Evolutionary conservation across 2,329 filamentous ascomycete species (phyloP), one percentile per base, ranked within the genome.

Genomic region (Xylaria multiplex): DNA sequence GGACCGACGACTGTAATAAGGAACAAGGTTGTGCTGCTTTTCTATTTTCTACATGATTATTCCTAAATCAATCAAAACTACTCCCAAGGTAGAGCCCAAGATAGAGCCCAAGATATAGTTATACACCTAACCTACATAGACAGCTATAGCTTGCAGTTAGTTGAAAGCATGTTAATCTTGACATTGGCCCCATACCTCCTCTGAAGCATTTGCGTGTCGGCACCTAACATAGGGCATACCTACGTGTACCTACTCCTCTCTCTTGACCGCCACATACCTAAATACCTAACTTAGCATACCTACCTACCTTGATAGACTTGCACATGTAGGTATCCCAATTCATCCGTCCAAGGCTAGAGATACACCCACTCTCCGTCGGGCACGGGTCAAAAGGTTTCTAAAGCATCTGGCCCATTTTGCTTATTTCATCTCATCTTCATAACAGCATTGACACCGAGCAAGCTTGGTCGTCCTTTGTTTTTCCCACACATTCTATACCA

Each of bases 81-180:
- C 27, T 5, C 5, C 19, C 19, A 19, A 19, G 19, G 19, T 19
- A 19, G 19, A 19, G 19, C 19, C 19, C 19, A 19, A 19, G 19
- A 19, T 19, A 19, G 19, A 19, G 5, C 27, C 27, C 27, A 27
- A 27, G 27, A 5, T 27, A 27, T 3, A 27, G 27, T 27, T 27
- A 27, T 5, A 5, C 5, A 27, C 27, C 27, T 27, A 27, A 27
- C 27, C 27, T 27, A 27, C 27, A 27, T 27, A 22, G 24, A 54
- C 35, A 42, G 35, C 35, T 35, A 42, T 49, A 30, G 11, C 5
- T 49, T 42, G 35, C 52, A 24, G 24, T 19, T 22, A 42, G 19
- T 42, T 40, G 27, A 40, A 37, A 32, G 16, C 57, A 52, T 59
- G 57, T 59, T 27, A 37, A 59, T 59, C 46, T 52, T 43, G 43